Evolutionary conservation across 2,329 filamentous ascomycete genomes (phyloP).

Genomic region (Hypoxylon sp.): DNA sequence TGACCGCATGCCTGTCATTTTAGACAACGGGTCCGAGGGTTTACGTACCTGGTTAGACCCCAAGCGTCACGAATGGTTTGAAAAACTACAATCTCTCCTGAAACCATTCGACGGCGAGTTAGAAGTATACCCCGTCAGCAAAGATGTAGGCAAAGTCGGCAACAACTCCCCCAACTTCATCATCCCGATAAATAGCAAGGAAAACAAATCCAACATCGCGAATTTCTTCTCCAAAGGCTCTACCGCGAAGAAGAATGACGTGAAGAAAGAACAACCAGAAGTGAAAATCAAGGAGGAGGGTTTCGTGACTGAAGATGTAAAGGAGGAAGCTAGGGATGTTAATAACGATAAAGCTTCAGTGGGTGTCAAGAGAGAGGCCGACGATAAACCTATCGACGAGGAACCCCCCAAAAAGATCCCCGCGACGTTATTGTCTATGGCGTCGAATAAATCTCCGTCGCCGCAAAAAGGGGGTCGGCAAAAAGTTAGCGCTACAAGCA

Average conservation of each 20-base stretch:
- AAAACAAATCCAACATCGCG: slow-evolving; percentile 92
- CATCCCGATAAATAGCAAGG: slow-evolving; percentile 80
- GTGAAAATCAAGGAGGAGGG: slow-evolving; percentile 39
- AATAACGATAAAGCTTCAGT: not conserved
- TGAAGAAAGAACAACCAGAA: slow-evolving; percentile 38
- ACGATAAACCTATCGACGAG: slow-evolving; percentile 28
- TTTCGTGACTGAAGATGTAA: slow-evolving; percentile 28
- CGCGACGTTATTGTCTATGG: slow-evolving; percentile 28
- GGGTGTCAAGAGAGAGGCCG: slow-evolving; percentile 43
- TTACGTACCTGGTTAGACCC: slow-evolving; percentile 84
- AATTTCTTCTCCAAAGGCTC: slow-evolving; percentile 81
- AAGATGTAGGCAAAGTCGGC: slow-evolving; percentile 92
- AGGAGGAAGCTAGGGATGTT: slow-evolving; percentile 15
- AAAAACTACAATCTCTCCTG: slow-evolving; percentile 79
- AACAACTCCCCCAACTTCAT: slow-evolving; percentile 88
- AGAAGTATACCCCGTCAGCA: slow-evolving; percentile 84
- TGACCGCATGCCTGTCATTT: slow-evolving; percentile 93
- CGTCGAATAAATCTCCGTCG: slow-evolving; percentile 31
- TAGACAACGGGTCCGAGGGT: slow-evolving; percentile 77
- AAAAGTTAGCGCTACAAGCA: slow-evolving; percentile 55
- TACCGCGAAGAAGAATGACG: slow-evolving; percentile 49
- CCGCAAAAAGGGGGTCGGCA: slow-evolving; percentile 36
- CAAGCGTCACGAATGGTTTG: slow-evolving; percentile 73
- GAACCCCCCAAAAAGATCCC: slow-evolving; percentile 44
- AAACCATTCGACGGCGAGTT: slow-evolving; percentile 81